Conservation (phyloP, 163 green algal genomes). For the Trebouxiophyceae sp. region DNA sequence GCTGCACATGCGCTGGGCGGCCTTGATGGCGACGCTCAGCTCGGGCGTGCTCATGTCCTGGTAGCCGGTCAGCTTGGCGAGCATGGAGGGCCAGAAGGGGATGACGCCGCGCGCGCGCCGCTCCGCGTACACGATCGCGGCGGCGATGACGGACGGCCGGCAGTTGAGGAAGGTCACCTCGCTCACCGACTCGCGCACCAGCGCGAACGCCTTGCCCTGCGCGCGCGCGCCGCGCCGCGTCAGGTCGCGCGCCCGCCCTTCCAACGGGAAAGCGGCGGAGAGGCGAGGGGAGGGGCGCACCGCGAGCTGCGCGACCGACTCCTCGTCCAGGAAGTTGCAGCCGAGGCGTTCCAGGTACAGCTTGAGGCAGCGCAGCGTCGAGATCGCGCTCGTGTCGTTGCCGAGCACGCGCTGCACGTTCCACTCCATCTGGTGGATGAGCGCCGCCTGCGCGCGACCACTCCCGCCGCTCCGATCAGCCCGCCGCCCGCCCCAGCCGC, state of each 20-base stretch:
- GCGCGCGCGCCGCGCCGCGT: no score
- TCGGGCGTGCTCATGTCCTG: constrained; percentile 42
- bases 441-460: constrained; percentile 10
- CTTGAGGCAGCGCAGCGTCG: constrained; percentile 32
- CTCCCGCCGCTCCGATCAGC: no score
- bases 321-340: constrained; percentile 19
- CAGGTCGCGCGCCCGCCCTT: no score
- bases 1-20: not conserved
- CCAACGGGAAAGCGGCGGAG: no score
- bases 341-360: constrained; percentile 45
- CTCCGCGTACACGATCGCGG: constrained; percentile 54
- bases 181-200: constrained; percentile 26
- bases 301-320: not conserved
- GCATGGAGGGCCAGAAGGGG: constrained; percentile 35
- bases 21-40: constrained; percentile 48
- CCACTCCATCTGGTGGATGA: constrained; percentile 23
- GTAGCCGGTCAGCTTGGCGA: constrained; percentile 29
- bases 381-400: constrained; percentile 33
- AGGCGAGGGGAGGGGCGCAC: not conserved
- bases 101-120: constrained; percentile 40
- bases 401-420: constrained; percentile 20
- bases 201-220: constrained; percentile 7
- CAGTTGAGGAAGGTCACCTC: constrained; percentile 64
- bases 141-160: constrained; percentile 57
- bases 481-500: no score